Evolutionary conservation across 768 basidiomycete species (phyloP), one percentile per base, ranked within the genome.

Genomic region (Xerocomellus dryophilus): DNA sequence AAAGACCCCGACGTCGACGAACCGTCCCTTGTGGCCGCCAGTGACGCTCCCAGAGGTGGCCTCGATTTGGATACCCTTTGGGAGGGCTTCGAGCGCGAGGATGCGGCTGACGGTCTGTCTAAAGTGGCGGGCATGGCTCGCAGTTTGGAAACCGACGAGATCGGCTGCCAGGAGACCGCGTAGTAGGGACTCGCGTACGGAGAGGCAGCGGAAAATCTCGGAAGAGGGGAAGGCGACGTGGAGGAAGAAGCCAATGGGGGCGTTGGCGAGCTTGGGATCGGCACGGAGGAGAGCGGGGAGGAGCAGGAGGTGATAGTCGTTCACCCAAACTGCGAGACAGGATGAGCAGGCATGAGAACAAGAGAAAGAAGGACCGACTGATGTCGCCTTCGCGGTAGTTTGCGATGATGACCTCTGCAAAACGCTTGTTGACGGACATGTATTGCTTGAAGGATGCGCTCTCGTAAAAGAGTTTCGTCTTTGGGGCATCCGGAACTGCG

Each of bases 241-340:
- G 72, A 97, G 82, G 80, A 98, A 98, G 82, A 98, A 97, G 3
- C 89, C 82, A 55, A 81, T 79, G 42, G 76, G 73, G 2, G 74
- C 76, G n/a, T 71, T 52, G 12, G 64, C 49, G 7, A 92, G 67
- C 64, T 78, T 50, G 69, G 76, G 21, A 72, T 78, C 58, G 23
- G 84, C 78, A 46, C 95, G 86, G 27, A 98, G 81, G 72, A 98
- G 84, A 39, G 81, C 78, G 2, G 96, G 96, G 9, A 97, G 82
- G 45, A 98, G 85, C 78, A 97, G 88, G 44, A 98, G 85, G 65
- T 99, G 96, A 71, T 98, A 99, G 74, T 98, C 96, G 71, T 99
- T 93, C 4, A 91, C 79, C 86, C 86, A 90, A 61, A 90, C 79
- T 80, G 17, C 7, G 20, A 48, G 4, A 35, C 3, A 4, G 29